Base-by-base conservation (phyloP, 1,284 basidiomycete genomes). In the Pseudozyma pruni region DNA sequence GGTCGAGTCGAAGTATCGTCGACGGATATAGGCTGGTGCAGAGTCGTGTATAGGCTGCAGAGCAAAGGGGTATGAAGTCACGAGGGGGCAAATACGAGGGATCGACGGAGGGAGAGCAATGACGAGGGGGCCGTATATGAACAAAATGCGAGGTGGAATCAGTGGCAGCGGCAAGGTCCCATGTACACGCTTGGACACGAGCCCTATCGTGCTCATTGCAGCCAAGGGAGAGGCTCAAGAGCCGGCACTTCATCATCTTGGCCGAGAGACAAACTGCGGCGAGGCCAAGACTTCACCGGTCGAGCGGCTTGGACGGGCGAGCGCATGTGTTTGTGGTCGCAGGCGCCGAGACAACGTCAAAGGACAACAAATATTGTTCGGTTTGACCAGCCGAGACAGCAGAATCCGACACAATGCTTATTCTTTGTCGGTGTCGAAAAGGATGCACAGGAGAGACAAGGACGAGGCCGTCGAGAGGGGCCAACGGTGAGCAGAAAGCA, bases 311-410 rank as follows among this genome's bases (percentile, higher is more conserved):
- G n/a, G 7, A 29, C 11, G 27, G 11, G 27, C 7, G 27, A 6
- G 11, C 27, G 27, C 27, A 29, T 29, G 27, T 49, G 54, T 44
- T 56, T 56, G 54, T 56, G 43, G 46, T 44, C 33, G 54, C 46
- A 49, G 42, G 33, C 45, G 35, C 47, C 25, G 32, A 37, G 34
- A 38, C 35, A 37, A 37, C 23, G 41, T 41, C 27, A 35, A 29
- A 11, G 41, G 41, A 33, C 22, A 37, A 41, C 47, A 49, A 49
- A 49, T 27, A 49, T 17, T 49, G 16, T 8, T 25, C n/a, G 40
- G 11, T 42, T 29, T 25, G 16, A 16, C 31, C 34, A 17, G 23
- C 32, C 22, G 33, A 46, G 44, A 46, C 33, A 46, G 8, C 27
- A 29, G 11, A 11, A 11, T 11, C 27, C 27, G 27, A 6, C 7